phyloP scores from a whole-genome alignment of 139 green algal genomes.

The Monoraphidium neglectum region DNA sequence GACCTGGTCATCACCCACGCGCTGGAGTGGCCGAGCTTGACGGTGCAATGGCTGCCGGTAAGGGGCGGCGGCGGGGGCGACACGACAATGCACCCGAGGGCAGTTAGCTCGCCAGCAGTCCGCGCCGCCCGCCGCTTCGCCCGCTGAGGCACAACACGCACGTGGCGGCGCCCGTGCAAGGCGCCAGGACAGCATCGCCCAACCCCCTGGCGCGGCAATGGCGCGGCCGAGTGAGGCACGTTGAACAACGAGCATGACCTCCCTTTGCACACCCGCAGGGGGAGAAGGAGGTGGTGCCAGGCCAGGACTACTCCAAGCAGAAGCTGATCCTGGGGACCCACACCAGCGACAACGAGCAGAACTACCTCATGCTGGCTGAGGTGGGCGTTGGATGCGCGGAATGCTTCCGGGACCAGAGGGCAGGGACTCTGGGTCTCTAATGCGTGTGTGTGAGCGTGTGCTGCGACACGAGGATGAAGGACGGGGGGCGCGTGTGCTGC shows the following conservation, averaged over 20 bases:
- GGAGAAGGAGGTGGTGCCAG: conserved; percentile 45
- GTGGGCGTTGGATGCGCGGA: conserved; percentile 33
- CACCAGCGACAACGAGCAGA: conserved; percentile 97
- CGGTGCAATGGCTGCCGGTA: conserved; percentile 97
- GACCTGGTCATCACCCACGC: conserved; percentile 99
- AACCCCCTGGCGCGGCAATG: conserved; percentile 2
- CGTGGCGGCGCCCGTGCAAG: no score
- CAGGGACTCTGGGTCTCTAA: no score
- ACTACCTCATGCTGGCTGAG: conserved; percentile 98
- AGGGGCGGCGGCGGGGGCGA: no score
- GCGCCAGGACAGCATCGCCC: background rate
- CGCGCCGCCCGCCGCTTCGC: no score
- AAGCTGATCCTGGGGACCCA: conserved; percentile 97
- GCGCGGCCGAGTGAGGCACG: background rate
- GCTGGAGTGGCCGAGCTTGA: conserved; percentile 98
- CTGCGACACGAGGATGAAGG: no score
- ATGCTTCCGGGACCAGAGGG: no score
- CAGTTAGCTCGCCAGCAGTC: no score
- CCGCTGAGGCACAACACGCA: no score
- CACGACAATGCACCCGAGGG: no score
- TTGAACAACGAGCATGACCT: background rate
- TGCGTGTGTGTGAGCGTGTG: no score
- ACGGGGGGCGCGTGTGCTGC: no score
- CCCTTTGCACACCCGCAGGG: background rate
- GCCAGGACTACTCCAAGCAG: conserved; percentile 91